Base-by-base conservation (phyloP, 1,139 yeast genomes). In the Pichia terricola region DNA sequence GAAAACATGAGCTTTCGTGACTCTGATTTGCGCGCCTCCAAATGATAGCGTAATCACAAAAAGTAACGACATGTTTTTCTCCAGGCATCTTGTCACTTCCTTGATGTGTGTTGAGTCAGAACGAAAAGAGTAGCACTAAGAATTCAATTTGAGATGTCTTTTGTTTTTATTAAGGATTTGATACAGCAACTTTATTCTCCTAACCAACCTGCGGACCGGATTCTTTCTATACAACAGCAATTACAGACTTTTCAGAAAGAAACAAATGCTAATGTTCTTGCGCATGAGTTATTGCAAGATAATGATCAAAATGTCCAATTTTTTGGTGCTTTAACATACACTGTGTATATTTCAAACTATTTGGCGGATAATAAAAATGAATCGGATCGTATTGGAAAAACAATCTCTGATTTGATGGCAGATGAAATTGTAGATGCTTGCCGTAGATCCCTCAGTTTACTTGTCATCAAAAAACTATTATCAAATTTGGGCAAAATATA, bases 321-420 rank as follows among this genome's bases (percentile, higher is more conserved):
- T 59, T 81, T 82, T 56, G 91, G 91, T 1, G 89, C 89, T 0
- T 64, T 81, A 46, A 81, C 89, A 0, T 75, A 76, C 45, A 72
- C 87, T 0, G 79, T 79, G 31, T 75, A 77, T 42, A 63, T 78
- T 40, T 40, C 40, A 16, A 72, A 68, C 40, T 42, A 52, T 50
- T 8, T 6, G 26, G 9, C 11, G 11, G 22, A 39, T 30, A 26
- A 37, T 44, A 28, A 39, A 49, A 25, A 30, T 36, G 8, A 52
- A 49, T 16, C 22, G 22, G 22, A 16, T 16, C 22, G 10, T 30
- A 11, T 30, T 8, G 33, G 11, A 8, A 30, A 30, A 30, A 8
- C 33, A 8, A 36, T 38, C 49, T 22, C 41, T 5, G 33, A 30
- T 6, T 35, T 51, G 31, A 46, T 57, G 8, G 31, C 45, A 5